A percentile compares a stretch with the other conserved stretches of the same genome.
These are phyloP conservation scores for Trichoderma polysporum DNA, from an alignment of 2,329 filamentous ascomycete genomes.

Conservation along the genomic window DNA sequence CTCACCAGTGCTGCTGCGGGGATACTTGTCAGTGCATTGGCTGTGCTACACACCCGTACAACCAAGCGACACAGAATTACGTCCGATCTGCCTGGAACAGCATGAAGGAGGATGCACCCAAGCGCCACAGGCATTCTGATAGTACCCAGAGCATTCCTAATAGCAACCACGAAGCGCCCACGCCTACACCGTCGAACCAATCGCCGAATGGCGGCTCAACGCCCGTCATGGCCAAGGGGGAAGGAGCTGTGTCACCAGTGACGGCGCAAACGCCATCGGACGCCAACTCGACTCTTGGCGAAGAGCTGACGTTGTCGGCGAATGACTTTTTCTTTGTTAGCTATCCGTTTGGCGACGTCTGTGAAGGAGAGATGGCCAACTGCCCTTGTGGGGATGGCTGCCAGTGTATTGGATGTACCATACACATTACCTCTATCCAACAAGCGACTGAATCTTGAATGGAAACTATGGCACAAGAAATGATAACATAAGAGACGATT, in stretches of 20 bases:
- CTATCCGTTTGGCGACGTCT: slow-evolving; percentile 49
- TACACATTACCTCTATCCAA: slow-evolving; percentile 39
- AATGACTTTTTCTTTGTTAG: slow-evolving; percentile 61
- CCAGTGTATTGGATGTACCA: slow-evolving; percentile 56
- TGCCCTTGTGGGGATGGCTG: slow-evolving; percentile 62
- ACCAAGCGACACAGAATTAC: slow-evolving; percentile 58
- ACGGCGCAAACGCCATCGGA: slow-evolving; percentile 50
- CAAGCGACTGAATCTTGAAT: not conserved
- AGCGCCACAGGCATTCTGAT: slow-evolving; percentile 25
- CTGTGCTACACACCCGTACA: slow-evolving; percentile 67
- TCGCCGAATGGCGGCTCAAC: slow-evolving; percentile 23
- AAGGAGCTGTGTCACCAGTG: slow-evolving; percentile 39
- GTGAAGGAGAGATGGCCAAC: slow-evolving; percentile 48
- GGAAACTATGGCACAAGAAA: not conserved
- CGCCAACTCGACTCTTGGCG: slow-evolving; percentile 43
- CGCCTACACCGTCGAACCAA: slow-evolving; percentile 15
- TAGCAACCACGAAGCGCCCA: slow-evolving; percentile 26
- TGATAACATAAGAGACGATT: not conserved
- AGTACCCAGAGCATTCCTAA: slow-evolving; percentile 29
- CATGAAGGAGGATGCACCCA: slow-evolving; percentile 39
- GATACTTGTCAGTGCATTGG: slow-evolving; percentile 66
- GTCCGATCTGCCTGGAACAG: slow-evolving; percentile 50
- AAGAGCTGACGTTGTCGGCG: slow-evolving; percentile 52
- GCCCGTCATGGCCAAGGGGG: slow-evolving; percentile 23
- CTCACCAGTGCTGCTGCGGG: slow-evolving; percentile 59